Evolutionary conservation across 805 yeast species (phyloP).

Genomic region (Candida wancherniae): DNA sequence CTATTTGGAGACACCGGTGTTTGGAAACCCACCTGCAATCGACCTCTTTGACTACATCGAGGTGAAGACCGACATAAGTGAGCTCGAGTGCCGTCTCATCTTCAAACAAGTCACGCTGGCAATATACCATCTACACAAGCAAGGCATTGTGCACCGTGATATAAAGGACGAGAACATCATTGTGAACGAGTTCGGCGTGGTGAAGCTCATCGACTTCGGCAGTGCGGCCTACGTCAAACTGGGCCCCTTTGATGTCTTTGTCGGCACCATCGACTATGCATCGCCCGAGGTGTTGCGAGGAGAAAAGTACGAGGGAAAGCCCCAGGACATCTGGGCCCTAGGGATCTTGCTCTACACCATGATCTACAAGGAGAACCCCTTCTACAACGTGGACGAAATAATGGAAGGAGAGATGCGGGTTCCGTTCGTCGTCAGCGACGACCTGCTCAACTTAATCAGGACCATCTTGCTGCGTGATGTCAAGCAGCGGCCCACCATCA

Average conservation of each 20-base stretch:
- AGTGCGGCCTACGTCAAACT: slow-evolving; percentile 85
- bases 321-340: slow-evolving; percentile 96
- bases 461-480: slow-evolving; percentile 67
- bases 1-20: slow-evolving; percentile 87
- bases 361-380: slow-evolving; percentile 91
- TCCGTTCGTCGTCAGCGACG: slow-evolving; percentile 61
- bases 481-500: slow-evolving; percentile 65
- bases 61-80: slow-evolving; percentile 74
- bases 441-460: slow-evolving; percentile 56
- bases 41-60: slow-evolving; percentile 93
- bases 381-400: slow-evolving; percentile 91
- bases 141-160: slow-evolving; percentile 90
- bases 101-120: slow-evolving; percentile 79
- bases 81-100: slow-evolving; percentile 69
- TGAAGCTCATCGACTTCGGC: slow-evolving; percentile 91
- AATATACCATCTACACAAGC: slow-evolving; percentile 71
- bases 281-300: slow-evolving; percentile 95
- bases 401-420: slow-evolving; percentile 81
- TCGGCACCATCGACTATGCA: slow-evolving; percentile 95
- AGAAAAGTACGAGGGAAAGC: slow-evolving; percentile 82
- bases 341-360: slow-evolving; percentile 88
- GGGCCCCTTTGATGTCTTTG: slow-evolving; percentile 97
- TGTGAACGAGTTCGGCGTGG: slow-evolving; percentile 73
- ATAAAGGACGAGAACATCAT: slow-evolving; percentile 93
- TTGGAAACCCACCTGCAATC: slow-evolving; percentile 84